phyloP scores from a whole-genome alignment of 805 yeast genomes.

The Suhomyces faveliae region DNA sequence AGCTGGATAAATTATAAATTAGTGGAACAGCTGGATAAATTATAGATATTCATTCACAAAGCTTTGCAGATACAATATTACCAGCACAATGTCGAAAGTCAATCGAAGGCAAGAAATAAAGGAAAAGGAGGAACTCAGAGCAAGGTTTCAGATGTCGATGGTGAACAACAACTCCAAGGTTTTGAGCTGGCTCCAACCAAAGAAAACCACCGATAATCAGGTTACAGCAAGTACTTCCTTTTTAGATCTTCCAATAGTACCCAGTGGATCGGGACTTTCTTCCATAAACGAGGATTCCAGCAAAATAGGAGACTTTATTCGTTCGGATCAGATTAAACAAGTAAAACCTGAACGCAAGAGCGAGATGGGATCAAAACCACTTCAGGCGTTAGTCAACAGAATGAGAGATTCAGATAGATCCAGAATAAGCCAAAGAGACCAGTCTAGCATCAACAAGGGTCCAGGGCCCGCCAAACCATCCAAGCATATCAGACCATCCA shows the following conservation, averaged over 20 bases:
- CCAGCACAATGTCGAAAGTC: neutral
- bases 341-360: constrained; percentile 7
- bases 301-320: constrained; percentile 31
- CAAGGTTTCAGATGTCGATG: constrained; percentile 45
- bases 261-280: constrained; percentile 30
- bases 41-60: neutral
- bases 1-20: no score
- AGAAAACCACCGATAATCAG: constrained; percentile 1
- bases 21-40: no score
- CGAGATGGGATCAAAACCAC: constrained; percentile 18
- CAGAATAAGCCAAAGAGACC: neutral
- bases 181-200: constrained; percentile 33
- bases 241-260: constrained; percentile 35
- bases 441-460: neutral
- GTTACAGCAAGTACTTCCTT: constrained; percentile 16
- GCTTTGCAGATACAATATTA: neutral
- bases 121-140: constrained; percentile 46
- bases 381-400: constrained; percentile 38
- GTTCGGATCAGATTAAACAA: constrained; percentile 7
- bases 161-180: constrained; percentile 34
- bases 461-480: neutral
- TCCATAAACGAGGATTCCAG: constrained; percentile 12
- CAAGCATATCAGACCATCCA: neutral
- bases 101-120: constrained; percentile 40
- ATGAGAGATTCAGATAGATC: constrained; percentile 27